Conservation (phyloP, 2,329 filamentous ascomycete genomes). For the Alternaria triticimaculans region DNA sequence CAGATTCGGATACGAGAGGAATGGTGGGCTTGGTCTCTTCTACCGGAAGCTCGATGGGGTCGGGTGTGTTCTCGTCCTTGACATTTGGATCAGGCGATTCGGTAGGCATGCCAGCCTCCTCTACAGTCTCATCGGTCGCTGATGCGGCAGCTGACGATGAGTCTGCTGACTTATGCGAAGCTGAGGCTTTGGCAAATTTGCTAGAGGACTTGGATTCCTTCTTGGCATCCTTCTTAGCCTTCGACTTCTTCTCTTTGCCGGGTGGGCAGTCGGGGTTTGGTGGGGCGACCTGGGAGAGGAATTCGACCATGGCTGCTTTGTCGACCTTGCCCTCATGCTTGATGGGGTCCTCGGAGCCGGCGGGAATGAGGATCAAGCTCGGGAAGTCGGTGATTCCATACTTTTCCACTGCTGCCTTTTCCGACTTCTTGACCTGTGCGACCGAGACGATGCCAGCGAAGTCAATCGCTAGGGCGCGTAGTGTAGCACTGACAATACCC, state of each 20-base stretch:
- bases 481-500: constrained; percentile 80
- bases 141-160: constrained; percentile 55
- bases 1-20: constrained; percentile 66
- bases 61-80: constrained; percentile 52
- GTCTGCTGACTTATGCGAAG: constrained; percentile 59
- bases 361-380: constrained; percentile 78
- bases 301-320: constrained; percentile 80
- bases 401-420: constrained; percentile 71
- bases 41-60: constrained; percentile 60
- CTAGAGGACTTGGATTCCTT: constrained; percentile 56
- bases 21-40: constrained; percentile 65
- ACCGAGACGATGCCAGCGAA: constrained; percentile 81
- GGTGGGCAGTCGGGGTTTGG: constrained; percentile 80
- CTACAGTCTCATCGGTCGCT: constrained; percentile 59
- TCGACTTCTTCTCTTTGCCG: constrained; percentile 53
- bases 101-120: constrained; percentile 57
- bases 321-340: constrained; percentile 84
- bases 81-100: constrained; percentile 61
- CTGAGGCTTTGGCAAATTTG: constrained; percentile 58
- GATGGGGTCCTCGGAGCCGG: constrained; percentile 70
- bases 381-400: constrained; percentile 83
- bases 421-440: constrained; percentile 84
- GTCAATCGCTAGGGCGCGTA: constrained; percentile 88
- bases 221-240: constrained; percentile 53
- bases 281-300: constrained; percentile 77